A percentile compares a stretch with the other conserved stretches of the same genome.
Evolutionary conservation across 441 rosid genomes (phyloP).

Genomic region (Brassica balearica): DNA sequence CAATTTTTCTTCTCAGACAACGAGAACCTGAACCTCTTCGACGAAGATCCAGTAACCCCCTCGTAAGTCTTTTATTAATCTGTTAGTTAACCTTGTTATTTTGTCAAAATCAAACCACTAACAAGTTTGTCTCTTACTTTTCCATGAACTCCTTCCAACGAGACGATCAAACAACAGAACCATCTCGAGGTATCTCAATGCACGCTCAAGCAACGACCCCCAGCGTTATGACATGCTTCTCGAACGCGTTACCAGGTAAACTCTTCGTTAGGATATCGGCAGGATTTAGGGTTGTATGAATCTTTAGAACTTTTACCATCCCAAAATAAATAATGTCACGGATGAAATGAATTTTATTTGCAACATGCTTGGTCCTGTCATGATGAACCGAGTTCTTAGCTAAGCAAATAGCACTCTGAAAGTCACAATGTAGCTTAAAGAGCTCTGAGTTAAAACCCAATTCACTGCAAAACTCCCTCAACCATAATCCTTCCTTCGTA

Average conservation of each 20-base stretch:
- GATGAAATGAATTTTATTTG: neutral
- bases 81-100: neutral
- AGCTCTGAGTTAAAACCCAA: neutral
- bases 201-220: neutral
- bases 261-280: neutral
- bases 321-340: neutral
- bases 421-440: neutral
- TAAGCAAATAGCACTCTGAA: too few relatives aligned
- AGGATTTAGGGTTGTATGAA: neutral
- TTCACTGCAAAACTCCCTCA: neutral
- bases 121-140: neutral
- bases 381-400: neutral
- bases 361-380: neutral
- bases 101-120: neutral
- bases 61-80: too few relatives aligned
- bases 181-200: neutral
- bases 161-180: neutral
- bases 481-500: too few relatives aligned
- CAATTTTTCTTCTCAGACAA: too few relatives aligned
- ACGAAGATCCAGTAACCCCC: neutral
- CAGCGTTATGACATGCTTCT: neutral
- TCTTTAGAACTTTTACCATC: neutral
- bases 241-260: neutral
- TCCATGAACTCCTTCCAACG: too few relatives aligned
- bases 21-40: neutral